These are phyloP conservation scores for Suillus clintonianus DNA, from an alignment of 768 basidiomycete species.

Conservation along the genomic window DNA sequence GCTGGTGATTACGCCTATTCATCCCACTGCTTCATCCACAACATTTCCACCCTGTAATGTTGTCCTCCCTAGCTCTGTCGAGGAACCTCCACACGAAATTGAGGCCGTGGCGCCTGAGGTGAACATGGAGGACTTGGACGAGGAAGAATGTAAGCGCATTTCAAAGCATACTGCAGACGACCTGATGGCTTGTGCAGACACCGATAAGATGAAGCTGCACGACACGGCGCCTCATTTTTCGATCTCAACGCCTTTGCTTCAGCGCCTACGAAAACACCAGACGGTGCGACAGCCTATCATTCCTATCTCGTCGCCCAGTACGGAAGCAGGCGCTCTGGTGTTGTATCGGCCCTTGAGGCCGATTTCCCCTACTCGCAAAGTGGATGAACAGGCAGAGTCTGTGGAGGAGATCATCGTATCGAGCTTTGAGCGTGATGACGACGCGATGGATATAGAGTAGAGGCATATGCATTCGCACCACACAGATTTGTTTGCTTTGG, in stretches of 20 bases:
- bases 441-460: conserved; percentile 58
- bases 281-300: conserved; percentile 22
- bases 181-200: neutral
- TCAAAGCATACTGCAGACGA: too few species aligned
- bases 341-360: conserved; percentile 47
- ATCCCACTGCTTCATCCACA: conserved; percentile 3
- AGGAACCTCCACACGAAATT: conserved; percentile 38
- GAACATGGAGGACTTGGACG: conserved; percentile 72
- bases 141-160: conserved; percentile 57
- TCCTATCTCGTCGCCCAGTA: conserved; percentile 13
- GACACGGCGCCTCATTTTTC: neutral
- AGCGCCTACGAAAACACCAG: conserved; percentile 41
- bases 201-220: neutral
- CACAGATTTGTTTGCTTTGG: conserved; percentile 5
- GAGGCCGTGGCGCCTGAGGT: conserved; percentile 46
- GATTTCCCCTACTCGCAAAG: conserved; percentile 15
- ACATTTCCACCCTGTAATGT: conserved; percentile 17
- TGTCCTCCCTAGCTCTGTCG: conserved; percentile 39
- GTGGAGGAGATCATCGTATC: conserved; percentile 12
- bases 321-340: conserved; percentile 48
- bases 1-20: conserved; percentile 2
- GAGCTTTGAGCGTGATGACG: conserved; percentile 23
- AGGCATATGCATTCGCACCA: conserved; percentile 11
- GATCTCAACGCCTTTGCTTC: conserved; percentile 43
- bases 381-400: conserved; percentile 14